Evolutionary conservation across 192 early-diverging fungal genomes (phyloP).

Genomic region (Tieghemiomyces parasiticus): DNA sequence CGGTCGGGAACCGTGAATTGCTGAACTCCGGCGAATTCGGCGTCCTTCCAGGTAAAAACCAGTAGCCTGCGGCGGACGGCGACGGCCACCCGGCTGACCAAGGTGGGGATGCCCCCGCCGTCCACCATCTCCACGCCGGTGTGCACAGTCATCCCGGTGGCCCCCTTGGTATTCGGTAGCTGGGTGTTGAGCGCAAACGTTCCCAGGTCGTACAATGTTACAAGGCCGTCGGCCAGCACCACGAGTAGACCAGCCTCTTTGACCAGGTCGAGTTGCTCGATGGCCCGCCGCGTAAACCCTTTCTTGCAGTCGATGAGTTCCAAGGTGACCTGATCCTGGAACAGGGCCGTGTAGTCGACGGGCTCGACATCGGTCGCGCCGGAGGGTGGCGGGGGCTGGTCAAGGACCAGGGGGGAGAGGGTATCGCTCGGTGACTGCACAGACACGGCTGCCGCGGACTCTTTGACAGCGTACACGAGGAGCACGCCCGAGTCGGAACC

Average conservation of each 20-base stretch:
- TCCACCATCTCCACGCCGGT: conserved; percentile 47
- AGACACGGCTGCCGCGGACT: conserved; percentile 16
- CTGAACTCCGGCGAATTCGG: conserved; percentile 51
- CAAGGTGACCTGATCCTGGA: conserved; percentile 16
- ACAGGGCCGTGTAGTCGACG: neutral
- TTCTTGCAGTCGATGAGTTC: conserved; percentile 48
- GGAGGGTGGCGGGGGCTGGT: conserved; percentile 7
- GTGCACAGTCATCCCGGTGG: conserved; percentile 55
- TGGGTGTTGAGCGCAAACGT: conserved; percentile 49
- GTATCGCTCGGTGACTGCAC: neutral
- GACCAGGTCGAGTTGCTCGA: conserved; percentile 61
- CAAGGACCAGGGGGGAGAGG: neutral
- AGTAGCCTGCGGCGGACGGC: conserved; percentile 52
- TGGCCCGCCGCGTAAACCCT: conserved; percentile 47
- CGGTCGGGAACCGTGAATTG: conserved; percentile 55
- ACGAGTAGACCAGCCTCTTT: conserved; percentile 59
- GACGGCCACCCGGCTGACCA: conserved; percentile 58
- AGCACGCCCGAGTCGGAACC: conserved; percentile 52
- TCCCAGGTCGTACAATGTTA: conserved; percentile 58
- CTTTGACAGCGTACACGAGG: conserved; percentile 48
- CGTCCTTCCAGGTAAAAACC: conserved; percentile 62
- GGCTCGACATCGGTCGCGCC: neutral
- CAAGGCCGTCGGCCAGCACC: conserved; percentile 50
- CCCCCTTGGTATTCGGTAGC: conserved; percentile 59
- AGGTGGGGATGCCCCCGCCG: conserved; percentile 43